Evolutionary conservation across 805 yeast genomes (phyloP), one percentile per base, ranked within the genome.

Genomic region (Candida chauliodis): DNA sequence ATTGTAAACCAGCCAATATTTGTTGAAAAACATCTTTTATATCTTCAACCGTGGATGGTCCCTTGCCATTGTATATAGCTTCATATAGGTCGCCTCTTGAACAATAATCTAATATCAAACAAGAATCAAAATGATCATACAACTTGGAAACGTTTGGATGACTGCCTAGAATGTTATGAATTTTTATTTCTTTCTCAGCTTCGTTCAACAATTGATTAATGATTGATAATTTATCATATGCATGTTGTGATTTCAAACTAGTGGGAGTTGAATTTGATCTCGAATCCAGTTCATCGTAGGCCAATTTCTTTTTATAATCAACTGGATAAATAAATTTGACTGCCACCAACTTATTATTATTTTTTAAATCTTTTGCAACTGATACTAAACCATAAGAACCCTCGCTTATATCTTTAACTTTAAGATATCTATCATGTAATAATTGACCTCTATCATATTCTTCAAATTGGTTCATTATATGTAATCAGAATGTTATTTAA

Each of bases 331-430:
- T 82, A 56, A 85, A 86, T 62, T 91, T 90, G 44, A 91, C 79
- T 2, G 97, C 98, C 20, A 85, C 95, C 34, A 84, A 61, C 39
- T 68, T 64, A 45, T 68, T 52, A 21, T 56, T 49, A 21, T 55
- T 42, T 26, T 66, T 61, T 18, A 72, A 69, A 58, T 91, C 96
- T 51, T 79, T 80, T 8, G 96, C 97, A 18, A 91, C 71, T 2
- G 95, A 80, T 7, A 91, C 98, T 33, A 84, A 75, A 36, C 98
- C 98, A 59, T 87, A 91, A 0, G 97, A 87, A 21, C 98, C 98
- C 58, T 87, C 90, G 54, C 90, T 86, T 42, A 91, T 76, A 53
- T 81, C 86, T 41, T 77, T 79, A 16, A 88, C 70, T 49, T 81
- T 81, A 41, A 68, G 64, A 63, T 88, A 91, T 40, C 84, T 69